A percentile compares a stretch with the other conserved stretches of the same genome.
Evolutionary conservation across 192 early-diverging fungal species (phyloP).

Genomic region (Tieghemiomyces parasiticus): DNA sequence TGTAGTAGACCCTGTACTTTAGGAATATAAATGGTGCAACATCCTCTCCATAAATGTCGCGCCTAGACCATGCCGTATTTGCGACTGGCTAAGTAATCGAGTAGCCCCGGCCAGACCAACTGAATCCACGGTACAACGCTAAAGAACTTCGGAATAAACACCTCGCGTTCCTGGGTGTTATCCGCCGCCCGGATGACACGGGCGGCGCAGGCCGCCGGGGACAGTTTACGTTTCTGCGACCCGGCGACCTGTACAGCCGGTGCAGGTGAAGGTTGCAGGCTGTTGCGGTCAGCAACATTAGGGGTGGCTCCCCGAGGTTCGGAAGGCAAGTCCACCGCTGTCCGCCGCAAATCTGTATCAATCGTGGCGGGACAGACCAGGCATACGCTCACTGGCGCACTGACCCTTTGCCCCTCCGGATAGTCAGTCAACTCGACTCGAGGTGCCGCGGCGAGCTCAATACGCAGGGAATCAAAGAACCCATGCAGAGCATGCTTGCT

Average conservation of each 20-base stretch:
- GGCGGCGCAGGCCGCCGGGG: conserved; percentile 36
- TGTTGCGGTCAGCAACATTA: background rate
- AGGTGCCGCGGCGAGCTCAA: conserved; percentile 37
- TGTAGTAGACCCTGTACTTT: no score
- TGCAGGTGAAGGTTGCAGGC: no score
- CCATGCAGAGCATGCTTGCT: conserved; percentile 71
- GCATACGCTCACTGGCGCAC: no score
- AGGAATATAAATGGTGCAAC: no score
- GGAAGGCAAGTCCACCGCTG: conserved; percentile 38
- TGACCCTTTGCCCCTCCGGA: no score
- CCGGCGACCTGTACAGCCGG: conserved; percentile 21
- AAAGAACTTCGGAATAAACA: background rate
- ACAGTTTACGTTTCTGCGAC: conserved; percentile 44
- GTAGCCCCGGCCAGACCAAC: background rate
- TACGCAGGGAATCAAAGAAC: conserved; percentile 66
- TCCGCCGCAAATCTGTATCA: conserved; percentile 47
- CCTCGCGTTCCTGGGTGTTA: conserved; percentile 5
- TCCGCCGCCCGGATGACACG: conserved; percentile 41
- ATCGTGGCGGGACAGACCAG: conserved; percentile 61
- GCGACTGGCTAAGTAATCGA: background rate
- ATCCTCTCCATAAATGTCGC: no score
- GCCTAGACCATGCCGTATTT: conserved; percentile 5
- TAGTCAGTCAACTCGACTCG: conserved; percentile 42
- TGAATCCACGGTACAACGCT: background rate
- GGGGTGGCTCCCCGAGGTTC: background rate